These are phyloP conservation scores for Geranomyces michiganensis DNA, from an alignment of 192 early-diverging fungal genomes.

Conservation along the genomic window DNA sequence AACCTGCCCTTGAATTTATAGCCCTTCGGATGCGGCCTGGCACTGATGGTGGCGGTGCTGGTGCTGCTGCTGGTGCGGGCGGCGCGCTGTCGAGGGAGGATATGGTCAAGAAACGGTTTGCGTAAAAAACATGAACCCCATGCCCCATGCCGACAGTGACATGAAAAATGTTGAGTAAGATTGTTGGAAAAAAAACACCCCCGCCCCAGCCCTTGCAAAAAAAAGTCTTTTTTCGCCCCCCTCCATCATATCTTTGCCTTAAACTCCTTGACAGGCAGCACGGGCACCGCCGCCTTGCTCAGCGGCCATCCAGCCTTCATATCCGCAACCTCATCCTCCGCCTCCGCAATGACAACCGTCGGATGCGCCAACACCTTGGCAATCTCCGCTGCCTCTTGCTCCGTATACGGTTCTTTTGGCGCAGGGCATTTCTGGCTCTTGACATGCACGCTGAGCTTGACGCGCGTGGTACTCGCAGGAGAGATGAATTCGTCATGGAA, in stretches of 20 bases:
- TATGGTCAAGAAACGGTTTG: conserved; percentile 39
- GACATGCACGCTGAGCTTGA: conserved; percentile 71
- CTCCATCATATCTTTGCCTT: background rate
- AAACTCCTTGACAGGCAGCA: conserved; percentile 15
- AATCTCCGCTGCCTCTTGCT: background rate
- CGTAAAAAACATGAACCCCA: conserved; percentile 41
- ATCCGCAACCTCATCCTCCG: conserved; percentile 24
- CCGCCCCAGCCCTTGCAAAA: too few species aligned
- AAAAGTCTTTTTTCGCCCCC: too few species aligned
- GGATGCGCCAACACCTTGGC: background rate
- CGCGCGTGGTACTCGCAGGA: conserved; percentile 50
- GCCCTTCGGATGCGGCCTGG: too few species aligned
- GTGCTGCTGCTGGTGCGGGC: background rate
- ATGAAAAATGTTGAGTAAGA: too few species aligned
- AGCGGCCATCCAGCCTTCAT: conserved; percentile 28
- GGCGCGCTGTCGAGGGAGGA: conserved; percentile 38
- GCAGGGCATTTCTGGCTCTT: conserved; percentile 25
- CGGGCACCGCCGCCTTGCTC: conserved; percentile 15
- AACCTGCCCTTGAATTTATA: too few species aligned
- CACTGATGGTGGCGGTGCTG: too few species aligned
- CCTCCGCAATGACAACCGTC: background rate
- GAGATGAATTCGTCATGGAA: conserved; percentile 67
- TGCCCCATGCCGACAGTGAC: background rate
- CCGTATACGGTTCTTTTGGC: background rate
- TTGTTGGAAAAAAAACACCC: too few species aligned